Evolutionary conservation across 169 alveolate genomes (phyloP), one percentile per base, ranked within the genome.

Genomic region (Cryptosporidium bovis): DNA sequence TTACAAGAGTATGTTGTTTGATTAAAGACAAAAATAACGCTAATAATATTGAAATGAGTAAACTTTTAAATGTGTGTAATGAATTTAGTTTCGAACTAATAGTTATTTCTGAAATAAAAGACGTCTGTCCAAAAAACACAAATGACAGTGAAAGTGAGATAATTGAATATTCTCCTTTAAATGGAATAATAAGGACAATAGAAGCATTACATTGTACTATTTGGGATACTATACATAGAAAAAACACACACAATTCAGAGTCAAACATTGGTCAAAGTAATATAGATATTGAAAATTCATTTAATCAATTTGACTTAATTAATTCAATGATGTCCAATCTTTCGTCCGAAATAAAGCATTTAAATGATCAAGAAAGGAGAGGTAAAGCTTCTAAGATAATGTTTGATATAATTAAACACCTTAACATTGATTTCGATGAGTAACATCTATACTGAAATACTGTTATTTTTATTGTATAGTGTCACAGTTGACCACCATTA

Each of bases 311-410:
- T 62, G 77, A 60, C 3, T 44, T 46, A 18, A 27, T 77, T 13
- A 56, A 33, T 29, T 56, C 58, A n/a, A 56, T 60, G 51, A 77
- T 60, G 24, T 31, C 44, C 15, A 44, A 60, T 24, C 15, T 77
- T 18, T 20, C 29, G 1, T 33, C 55, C 20, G 64, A 77, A 24
- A 29, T 24, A 20, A 36, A 77, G 10, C 36, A 56, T 62, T 46
- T 77, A 18, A 58, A 48, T 77, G 87, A 77, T 31, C 64, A 58
- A 8, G 87, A 77, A 62, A 77, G 87, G 44, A 77, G 77, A 33
- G 64, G 40, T 3, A 77, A 50, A 44, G 87, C 87, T 4, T 60
- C 87, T 6, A 62, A 77, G 20, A 51, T 60, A 27, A 62, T 77
- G 20, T 48, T 18, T 13, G 71, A 77, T 20, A 33, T 77, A n/a